Percentiles rank a stretch among this genome's conserved stretches.
Conservation (phyloP, 192 early-diverging fungal genomes). For the Thamnidium elegans region DNA sequence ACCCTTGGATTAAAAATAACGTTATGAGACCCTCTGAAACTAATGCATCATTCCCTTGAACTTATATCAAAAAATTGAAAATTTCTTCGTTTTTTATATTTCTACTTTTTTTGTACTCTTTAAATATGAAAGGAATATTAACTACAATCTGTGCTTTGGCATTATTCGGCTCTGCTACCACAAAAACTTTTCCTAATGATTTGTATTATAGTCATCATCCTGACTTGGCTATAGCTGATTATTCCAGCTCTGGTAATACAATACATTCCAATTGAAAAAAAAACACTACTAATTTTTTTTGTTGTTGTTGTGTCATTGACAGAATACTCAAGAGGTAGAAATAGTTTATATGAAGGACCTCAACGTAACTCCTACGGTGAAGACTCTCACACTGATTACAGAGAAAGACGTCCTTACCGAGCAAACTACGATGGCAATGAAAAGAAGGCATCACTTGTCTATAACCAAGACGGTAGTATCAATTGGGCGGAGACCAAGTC, state of each 20-base stretch:
- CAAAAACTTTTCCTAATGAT: constrained; percentile 6
- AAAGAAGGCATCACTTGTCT: neutral
- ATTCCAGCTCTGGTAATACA: neutral
- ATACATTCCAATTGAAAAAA: too few relatives aligned
- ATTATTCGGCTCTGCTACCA: neutral
- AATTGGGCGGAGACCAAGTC: neutral
- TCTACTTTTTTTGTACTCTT: too few relatives aligned
- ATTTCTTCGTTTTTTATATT: too few relatives aligned
- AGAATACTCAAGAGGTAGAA: neutral
- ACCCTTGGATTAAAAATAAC: too few relatives aligned
- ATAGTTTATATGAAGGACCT: neutral
- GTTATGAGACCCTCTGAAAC: too few relatives aligned
- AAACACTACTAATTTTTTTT: neutral
- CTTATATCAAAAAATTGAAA: too few relatives aligned
- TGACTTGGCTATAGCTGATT: neutral
- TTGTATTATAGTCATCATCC: constrained; percentile 20
- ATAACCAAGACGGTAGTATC: constrained; percentile 9
- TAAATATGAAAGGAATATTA: neutral
- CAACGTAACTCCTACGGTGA: neutral
- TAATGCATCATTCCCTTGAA: too few relatives aligned
- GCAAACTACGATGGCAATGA: neutral
- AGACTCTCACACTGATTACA: too few relatives aligned
- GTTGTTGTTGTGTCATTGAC: neutral
- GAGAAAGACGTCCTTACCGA: neutral
- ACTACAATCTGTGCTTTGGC: neutral